Evolutionary conservation across 345 rosid genomes (phyloP).

Genomic region (Pistacia vera): DNA sequence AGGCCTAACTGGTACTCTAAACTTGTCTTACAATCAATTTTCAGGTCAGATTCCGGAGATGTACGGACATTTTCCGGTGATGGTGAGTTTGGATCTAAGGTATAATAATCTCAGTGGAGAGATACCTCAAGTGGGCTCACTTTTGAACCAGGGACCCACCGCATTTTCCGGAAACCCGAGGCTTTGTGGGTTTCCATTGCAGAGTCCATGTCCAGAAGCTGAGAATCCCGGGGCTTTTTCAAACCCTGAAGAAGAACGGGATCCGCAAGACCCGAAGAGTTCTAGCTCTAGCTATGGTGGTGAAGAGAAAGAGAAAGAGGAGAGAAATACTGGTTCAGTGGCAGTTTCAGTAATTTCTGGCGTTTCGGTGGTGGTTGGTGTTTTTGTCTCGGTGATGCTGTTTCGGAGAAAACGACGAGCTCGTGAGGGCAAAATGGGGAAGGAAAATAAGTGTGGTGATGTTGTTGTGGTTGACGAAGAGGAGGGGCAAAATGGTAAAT

Average conservation of each 20-base stretch:
- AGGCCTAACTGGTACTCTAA: conserved; percentile 69
- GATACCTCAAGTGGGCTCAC: conserved; percentile 81
- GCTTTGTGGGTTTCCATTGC: conserved; percentile 91
- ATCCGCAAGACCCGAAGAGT: conserved; percentile 44
- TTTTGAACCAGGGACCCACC: conserved; percentile 94
- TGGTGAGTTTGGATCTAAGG: conserved; percentile 81
- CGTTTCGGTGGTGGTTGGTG: conserved; percentile 57
- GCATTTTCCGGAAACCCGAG: conserved; percentile 81
- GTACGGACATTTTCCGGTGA: conserved; percentile 69
- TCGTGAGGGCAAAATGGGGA: conserved; percentile 36
- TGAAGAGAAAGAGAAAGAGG: conserved; percentile 18
- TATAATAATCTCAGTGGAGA: conserved; percentile 82
- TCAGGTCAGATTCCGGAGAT: conserved; percentile 75
- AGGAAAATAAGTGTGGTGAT: conserved; percentile 18
- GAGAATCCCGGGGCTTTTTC: conserved; percentile 38
- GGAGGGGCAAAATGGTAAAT: conserved; percentile 69
- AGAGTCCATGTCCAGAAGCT: conserved; percentile 60
- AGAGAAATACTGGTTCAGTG: conserved; percentile 38
- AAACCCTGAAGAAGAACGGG: conserved; percentile 38
- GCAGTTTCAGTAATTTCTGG: conserved; percentile 68
- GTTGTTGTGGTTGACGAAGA: conserved; percentile 15
- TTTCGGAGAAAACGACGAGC: conserved; percentile 46
- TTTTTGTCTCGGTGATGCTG: conserved; percentile 63
- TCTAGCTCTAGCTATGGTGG: conserved; percentile 25
- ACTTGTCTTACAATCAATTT: conserved; percentile 68